Evolutionary conservation across 202 grass and related monocot species (phyloP).

Genomic region (Setaria italica): DNA sequence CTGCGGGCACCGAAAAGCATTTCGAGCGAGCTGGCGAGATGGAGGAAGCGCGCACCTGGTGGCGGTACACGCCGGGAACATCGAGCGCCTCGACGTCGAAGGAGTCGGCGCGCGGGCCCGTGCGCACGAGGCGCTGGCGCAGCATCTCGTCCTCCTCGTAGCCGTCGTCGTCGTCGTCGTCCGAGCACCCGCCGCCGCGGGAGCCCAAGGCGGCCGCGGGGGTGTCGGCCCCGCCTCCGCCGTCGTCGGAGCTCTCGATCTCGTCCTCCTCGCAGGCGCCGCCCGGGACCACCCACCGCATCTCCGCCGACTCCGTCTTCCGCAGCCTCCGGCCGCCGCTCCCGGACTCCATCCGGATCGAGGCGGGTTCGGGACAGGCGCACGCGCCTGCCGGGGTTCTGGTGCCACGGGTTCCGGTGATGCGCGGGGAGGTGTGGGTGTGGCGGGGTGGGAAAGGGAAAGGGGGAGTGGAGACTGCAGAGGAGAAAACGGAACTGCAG

Average conservation of each 20-base stretch:
- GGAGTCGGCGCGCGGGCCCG: constrained; percentile 83
- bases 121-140: constrained; percentile 77
- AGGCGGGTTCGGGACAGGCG: not conserved
- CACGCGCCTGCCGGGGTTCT: not conserved
- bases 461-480: not conserved
- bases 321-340: constrained; percentile 45
- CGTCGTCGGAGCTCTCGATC: constrained; percentile 63
- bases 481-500: constrained; percentile 40
- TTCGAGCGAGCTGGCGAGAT: not conserved
- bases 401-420: not conserved
- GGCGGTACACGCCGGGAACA: constrained; percentile 65
- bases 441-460: not conserved
- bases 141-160: constrained; percentile 65
- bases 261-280: constrained; percentile 63
- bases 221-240: constrained; percentile 20
- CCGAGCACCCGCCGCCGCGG: constrained; percentile 47
- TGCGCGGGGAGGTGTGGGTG: not conserved
- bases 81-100: constrained; percentile 96
- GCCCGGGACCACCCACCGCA: constrained; percentile 71
- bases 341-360: constrained; percentile 52
- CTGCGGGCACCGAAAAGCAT: not conserved
- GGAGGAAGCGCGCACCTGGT: constrained; percentile 36
- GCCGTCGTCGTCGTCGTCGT: constrained; percentile 58
- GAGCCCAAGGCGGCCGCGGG: constrained; percentile 40
- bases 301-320: constrained; percentile 81